Evolutionary conservation across 2,329 filamentous ascomycete genomes (phyloP), one percentile per base, ranked within the genome.

Genomic region (Colletotrichum neosansevieriae): DNA sequence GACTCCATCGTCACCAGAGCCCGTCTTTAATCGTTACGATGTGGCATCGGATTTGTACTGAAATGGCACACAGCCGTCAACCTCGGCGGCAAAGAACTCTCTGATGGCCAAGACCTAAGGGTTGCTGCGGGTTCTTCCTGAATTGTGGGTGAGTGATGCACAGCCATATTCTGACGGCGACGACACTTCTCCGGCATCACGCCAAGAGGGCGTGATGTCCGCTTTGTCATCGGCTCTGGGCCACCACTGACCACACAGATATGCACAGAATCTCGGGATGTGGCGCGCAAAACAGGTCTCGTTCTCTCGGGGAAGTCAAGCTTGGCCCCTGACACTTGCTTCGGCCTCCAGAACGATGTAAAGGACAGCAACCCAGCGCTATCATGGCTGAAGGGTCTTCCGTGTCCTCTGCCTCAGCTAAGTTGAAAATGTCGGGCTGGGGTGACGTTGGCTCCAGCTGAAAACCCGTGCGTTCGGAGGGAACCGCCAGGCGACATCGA

Each of bases 401-500:
- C 44, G 50, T 32, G 58, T 77, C 1, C 21, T 61, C 1, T 72
- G 74, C 11, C 71, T 74, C 56, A 75, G 77, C 9, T 68, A 62
- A 19, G 72, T 77, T 0, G 67, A 72, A 19, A 68, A 78, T n/a
- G 70, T 75, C 1, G 75, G 75, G 0, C 36, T 77, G 4, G 73
- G 77, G 38, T 78, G 75, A 76, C 73, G 76, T 4, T 71, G 75
- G 21, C 73, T 76, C 63, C 74, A 75, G 50, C 66, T 63, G 13
- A 73, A 77, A 44, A 73, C 70, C 7, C 70, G 71, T 24, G 63
- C 71, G 24, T 19, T 53, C 45, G 2, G 72, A 72, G 19, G 70
- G 74, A 44, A 71, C 71, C 7, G 32, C 57, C 5, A 49, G 19
- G 21, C 44, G 21, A 15, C 32, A 40, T 13, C 73, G 73, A 51